Evolutionary conservation across 2,329 filamentous ascomycete genomes (phyloP), one percentile per base, ranked within the genome.

Genomic region (Alternaria triticina): DNA sequence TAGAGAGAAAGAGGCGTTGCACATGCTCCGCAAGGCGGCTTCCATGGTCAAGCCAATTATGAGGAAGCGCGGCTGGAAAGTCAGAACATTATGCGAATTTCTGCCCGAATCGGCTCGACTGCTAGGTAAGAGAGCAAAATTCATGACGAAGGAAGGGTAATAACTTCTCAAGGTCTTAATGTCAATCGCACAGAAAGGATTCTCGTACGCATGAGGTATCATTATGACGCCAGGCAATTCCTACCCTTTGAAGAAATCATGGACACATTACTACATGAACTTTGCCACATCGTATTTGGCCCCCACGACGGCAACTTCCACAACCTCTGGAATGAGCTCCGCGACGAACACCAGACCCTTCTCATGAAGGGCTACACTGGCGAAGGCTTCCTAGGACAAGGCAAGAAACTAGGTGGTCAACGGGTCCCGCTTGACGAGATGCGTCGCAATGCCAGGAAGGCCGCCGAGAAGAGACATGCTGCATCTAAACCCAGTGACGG

Each of bases 1-100:
- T 8, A 79, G 79, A 36, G 79, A 80, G 54, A 79, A 80, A 51
- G 80, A 83, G 47, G 84, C 83, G n/a, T 75, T 85, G 11, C 74
- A 87, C 36, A 88, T 87, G 61, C 85, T 98, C 23, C 91, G 89
- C 73, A 94, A 91, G 79, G 86, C 96, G 44, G 93, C 93, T 3
- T 97, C 94, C 25, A 82, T 96, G 61, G 94, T 97, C 65, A 97
- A 97, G 79, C 95, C 95, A 17, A 92, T 98, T 66, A 98, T 98
- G 94, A 87, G 93, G 68, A 93, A 93, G 51, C 88, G 92, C 46
- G 86, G 86, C 59, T 98, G 94, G 92, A 90, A 85, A 66, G 92
- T 98, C 33, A 86, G 87, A 27, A 88, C 91, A 51, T 86, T 98
- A 15, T 89, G 90, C 52, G 95, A 98, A 78, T 97, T 98, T 81